Base-by-base conservation (phyloP, 1,284 basidiomycete genomes). In the Cronartium quercuum region DNA sequence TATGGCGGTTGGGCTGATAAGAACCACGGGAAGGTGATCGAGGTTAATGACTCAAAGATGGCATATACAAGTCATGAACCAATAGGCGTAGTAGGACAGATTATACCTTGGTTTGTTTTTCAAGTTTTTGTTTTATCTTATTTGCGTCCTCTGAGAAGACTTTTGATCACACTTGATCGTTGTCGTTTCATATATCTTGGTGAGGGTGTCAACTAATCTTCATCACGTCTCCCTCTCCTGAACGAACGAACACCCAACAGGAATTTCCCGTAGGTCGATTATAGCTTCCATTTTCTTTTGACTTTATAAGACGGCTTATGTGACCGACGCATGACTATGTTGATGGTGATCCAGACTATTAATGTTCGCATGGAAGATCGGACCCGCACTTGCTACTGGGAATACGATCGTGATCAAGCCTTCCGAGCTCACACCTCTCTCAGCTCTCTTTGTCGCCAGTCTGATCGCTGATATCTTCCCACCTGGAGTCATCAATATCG, bases 11-110 rank as follows among this genome's bases (percentile, higher is more conserved):
- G 82, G 82, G 81, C 74, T 18, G 93, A 96, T 85, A 96, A 95
- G 86, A 86, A 92, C 78, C 84, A 86, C 66, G 93, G 94, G 21
- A 87, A 92, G 82, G 86, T 86, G 68, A 89, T 93, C 80, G 92
- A 93, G 83, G 86, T 91, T 37, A 88, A 91, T 81, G 89, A 89
- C 81, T 85, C 84, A 69, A 94, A 93, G 83, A 84, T 93, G 75
- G 86, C 85, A 4, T 94, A 91, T 83, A 91, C 91, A 18, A 86
- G 89, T 38, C 92, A 95, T 82, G 94, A 98, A 83, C 94, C 95
- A 18, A 89, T 96, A 79, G 94, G 95, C 78, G 93, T 97, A 76
- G 93, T 90, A 79, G 92, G 90, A 9, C 90, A 92, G 83, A 93
- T 94, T 81, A 91, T 92, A 78, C 90, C 77, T 55, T 77, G 76